These are phyloP conservation scores for Rhodotorula toruloides DNA, from an alignment of 768 basidiomycete genomes.

Conservation along the genomic window DNA sequence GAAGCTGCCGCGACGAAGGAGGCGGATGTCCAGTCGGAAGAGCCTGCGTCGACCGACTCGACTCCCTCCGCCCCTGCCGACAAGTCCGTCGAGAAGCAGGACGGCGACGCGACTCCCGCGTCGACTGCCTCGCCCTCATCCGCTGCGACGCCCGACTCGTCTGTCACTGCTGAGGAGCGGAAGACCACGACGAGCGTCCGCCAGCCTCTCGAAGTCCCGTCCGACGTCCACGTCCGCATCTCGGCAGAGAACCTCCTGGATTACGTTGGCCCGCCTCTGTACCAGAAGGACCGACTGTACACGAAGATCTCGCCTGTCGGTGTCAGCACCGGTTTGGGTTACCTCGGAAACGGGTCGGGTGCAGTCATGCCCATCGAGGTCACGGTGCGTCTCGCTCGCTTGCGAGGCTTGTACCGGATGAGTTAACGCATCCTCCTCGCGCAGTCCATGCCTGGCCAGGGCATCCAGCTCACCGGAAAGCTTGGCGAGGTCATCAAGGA, in stretches of 20 bases:
- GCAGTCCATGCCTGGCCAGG: slow-evolving; percentile 97
- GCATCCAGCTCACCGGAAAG: slow-evolving; percentile 90
- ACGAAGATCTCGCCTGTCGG: slow-evolving; percentile 73
- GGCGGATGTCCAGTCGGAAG: background rate
- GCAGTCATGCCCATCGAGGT: slow-evolving; percentile 97
- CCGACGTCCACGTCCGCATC: slow-evolving; percentile 70
- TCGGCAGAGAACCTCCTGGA: slow-evolving; percentile 84
- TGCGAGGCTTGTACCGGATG: background rate
- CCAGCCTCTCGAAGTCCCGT: slow-evolving; percentile 73
- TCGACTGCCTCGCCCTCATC: slow-evolving; percentile 16
- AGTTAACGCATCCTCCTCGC: background rate
- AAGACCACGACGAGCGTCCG: slow-evolving; percentile 69
- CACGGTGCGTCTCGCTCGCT: slow-evolving; percentile 50
- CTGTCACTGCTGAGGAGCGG: slow-evolving; percentile 41
- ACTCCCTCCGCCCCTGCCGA: background rate
- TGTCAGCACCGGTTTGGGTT: slow-evolving; percentile 90
- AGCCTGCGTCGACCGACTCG: slow-evolving; percentile 4
- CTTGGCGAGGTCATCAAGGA: slow-evolving; percentile 97
- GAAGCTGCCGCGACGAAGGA: slow-evolving; percentile 40
- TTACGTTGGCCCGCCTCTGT: slow-evolving; percentile 91
- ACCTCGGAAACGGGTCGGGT: slow-evolving; percentile 91
- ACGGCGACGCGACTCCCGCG: slow-evolving; percentile 28
- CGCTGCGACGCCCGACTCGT: slow-evolving; percentile 18
- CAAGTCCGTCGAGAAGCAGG: slow-evolving; percentile 31
- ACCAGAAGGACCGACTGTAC: slow-evolving; percentile 92